Percentiles rank a stretch among this genome's conserved stretches.
Evolutionary conservation across 2,329 filamentous ascomycete species (phyloP).

Genomic region (Clarireedia paspali): DNA sequence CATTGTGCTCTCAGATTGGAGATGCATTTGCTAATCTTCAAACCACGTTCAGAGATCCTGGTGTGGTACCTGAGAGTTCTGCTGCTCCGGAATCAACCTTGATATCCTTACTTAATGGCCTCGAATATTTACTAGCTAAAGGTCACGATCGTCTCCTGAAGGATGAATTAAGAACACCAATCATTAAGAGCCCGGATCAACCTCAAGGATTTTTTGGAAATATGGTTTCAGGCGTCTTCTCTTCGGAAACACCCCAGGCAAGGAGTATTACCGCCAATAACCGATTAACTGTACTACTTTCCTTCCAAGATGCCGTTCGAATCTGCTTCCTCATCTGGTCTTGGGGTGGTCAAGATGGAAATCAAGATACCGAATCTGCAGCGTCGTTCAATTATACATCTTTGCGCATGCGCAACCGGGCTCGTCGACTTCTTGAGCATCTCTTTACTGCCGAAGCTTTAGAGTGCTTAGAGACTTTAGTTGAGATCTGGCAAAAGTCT

Average conservation of each 20-base stretch:
- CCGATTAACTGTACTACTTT: constrained; percentile 85
- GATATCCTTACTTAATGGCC: constrained; percentile 81
- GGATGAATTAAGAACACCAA: constrained; percentile 64
- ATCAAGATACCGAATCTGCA: constrained; percentile 57
- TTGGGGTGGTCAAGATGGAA: constrained; percentile 67
- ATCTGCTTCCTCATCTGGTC: constrained; percentile 94
- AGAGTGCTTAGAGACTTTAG: constrained; percentile 86
- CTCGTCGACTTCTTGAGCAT: constrained; percentile 81
- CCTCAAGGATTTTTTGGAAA: constrained; percentile 86
- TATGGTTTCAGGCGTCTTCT: constrained; percentile 87
- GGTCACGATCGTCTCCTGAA: constrained; percentile 75
- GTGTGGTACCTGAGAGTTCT: constrained; percentile 23
- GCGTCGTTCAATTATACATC: constrained; percentile 90
- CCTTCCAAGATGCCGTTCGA: constrained; percentile 90
- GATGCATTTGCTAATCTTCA: constrained; percentile 65
- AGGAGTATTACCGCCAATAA: constrained; percentile 86
- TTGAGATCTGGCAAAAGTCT: constrained; percentile 69
- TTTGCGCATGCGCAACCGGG: constrained; percentile 81
- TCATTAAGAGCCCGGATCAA: constrained; percentile 71
- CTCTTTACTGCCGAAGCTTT: constrained; percentile 86
- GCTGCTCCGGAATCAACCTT: constrained; percentile 62
- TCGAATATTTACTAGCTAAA: constrained; percentile 83
- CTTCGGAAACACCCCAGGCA: constrained; percentile 67
- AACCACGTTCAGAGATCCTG: constrained; percentile 47
- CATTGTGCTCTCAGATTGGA: constrained; percentile 72